Evolutionary conservation across 129 eudicot genomes (phyloP).

Genomic region (Glebionis coronaria): DNA sequence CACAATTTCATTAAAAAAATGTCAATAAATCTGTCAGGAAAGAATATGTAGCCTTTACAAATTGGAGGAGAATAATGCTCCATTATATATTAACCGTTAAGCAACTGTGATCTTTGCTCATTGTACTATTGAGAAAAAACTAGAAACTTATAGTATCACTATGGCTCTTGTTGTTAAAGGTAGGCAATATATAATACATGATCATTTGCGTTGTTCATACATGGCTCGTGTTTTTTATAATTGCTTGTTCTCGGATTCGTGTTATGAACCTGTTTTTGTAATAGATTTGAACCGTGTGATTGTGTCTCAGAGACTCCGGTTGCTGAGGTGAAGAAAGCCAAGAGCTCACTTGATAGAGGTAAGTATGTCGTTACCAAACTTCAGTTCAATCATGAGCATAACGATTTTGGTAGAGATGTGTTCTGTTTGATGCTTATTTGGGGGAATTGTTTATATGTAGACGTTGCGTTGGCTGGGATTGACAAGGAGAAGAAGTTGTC

Average conservation of each 20-base stretch:
- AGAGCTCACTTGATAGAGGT: slow-evolving; percentile 64
- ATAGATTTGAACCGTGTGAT: neutral
- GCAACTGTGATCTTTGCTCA: slow-evolving; percentile 22
- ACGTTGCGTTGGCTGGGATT: slow-evolving; percentile 71
- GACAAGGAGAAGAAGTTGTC: slow-evolving; percentile 69
- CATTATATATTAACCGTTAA: slow-evolving; percentile 13
- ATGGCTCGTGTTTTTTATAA: neutral
- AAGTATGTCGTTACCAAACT: neutral
- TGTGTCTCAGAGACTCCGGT: slow-evolving; percentile 45
- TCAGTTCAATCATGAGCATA: neutral
- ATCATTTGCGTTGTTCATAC: slow-evolving; percentile 2
- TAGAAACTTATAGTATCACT: slow-evolving; percentile 12
- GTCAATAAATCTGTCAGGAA: neutral
- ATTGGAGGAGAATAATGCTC: slow-evolving; percentile 12
- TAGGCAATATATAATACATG: slow-evolving; percentile 11
- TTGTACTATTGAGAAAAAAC: slow-evolving; percentile 16
- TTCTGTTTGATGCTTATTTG: slow-evolving; percentile 2
- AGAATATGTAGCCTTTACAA: slow-evolving; percentile 16
- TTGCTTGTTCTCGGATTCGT: neutral
- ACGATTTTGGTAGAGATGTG: neutral
- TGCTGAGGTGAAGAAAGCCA: slow-evolving; percentile 44
- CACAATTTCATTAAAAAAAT: slow-evolving; percentile 5
- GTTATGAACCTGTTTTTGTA: neutral
- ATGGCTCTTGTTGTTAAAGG: slow-evolving; percentile 33
- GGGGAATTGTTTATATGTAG: slow-evolving; percentile 29